Base-by-base conservation (phyloP, 495 filamentous ascomycete species). In the Clohesyomyces aquaticus region DNA sequence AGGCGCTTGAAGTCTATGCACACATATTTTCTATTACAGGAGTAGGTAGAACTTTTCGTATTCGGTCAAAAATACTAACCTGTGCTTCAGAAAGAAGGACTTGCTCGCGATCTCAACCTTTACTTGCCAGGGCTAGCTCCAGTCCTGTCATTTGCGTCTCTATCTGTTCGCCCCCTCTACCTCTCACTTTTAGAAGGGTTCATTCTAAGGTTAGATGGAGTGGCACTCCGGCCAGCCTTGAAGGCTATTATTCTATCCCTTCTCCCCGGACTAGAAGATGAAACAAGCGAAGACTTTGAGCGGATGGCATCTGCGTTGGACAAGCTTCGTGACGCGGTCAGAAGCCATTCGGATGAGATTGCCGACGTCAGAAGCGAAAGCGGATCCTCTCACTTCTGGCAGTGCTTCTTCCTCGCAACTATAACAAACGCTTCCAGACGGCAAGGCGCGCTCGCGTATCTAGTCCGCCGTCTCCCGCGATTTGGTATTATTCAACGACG, bases 241-340 rank as follows among this genome's bases (percentile, higher is more conserved):
- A 97, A 96, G 75, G 87, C 91, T 21, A 83, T 97, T 23, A 84
- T 97, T 45, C 76, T 98, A 42, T 85, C 91, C 32, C 77, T 98
- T 25, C 79, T 99, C 11, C 94, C 94, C 0, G 95, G 93, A 0
- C 78, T 98, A 12, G 94, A 99, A 73, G 94, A 99, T 66, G 93
- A 96, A 70, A 92, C 91, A 2, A 93, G 91, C 56, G 94, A 98
- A 72, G 96, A 99, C 67, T 99, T 97, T 74, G 93, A 98, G 58
- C 83, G 89, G 29, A 95, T 92, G 1, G 71, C 96, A 49, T 82
- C 81, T 46, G 82, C 96, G 18, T 73, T 97, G 23, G 89, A 94
- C 66, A 86, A 82, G 49, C 86, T 98, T 67, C 91, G 88, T 66
- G 77, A 80, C 69, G 84, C 85, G 11, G 83, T 92, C 25, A 64